phyloP scores from a whole-genome alignment of 805 yeast species.

The Candida boleticola region DNA sequence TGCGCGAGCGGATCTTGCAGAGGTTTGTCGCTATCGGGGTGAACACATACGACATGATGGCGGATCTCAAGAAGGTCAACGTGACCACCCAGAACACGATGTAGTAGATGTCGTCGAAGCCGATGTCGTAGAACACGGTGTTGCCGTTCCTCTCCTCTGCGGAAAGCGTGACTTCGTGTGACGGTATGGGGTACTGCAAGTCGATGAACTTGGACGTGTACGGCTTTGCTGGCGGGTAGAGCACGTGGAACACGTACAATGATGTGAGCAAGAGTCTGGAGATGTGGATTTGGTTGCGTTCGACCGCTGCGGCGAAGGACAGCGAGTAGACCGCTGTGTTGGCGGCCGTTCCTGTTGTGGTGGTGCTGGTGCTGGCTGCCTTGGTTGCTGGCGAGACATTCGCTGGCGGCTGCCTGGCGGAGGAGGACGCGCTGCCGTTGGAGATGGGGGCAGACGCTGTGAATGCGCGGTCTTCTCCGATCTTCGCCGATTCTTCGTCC shows the following conservation, averaged over 20 bases:
- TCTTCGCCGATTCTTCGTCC: background rate
- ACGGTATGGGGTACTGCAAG: slow-evolving; percentile 25
- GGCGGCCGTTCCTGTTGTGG: background rate
- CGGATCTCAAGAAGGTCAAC: slow-evolving; percentile 56
- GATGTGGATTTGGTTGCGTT: slow-evolving; percentile 35
- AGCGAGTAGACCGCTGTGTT: background rate
- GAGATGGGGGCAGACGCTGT: no score
- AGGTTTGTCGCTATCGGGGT: slow-evolving; percentile 50
- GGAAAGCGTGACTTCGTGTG: background rate
- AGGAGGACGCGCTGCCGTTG: no score
- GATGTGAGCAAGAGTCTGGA: slow-evolving; percentile 26
- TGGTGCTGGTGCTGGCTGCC: background rate
- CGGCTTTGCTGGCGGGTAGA: slow-evolving; percentile 18
- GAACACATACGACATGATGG: slow-evolving; percentile 56
- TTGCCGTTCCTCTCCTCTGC: slow-evolving; percentile 6
- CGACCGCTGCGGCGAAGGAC: slow-evolving; percentile 27
- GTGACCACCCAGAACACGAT: slow-evolving; percentile 54
- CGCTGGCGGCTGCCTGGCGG: no score
- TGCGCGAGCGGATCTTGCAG: slow-evolving; percentile 45
- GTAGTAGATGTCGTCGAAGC: slow-evolving; percentile 52
- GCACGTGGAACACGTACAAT: slow-evolving; percentile 25
- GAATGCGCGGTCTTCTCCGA: no score
- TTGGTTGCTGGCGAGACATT: no score
- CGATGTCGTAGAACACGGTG: slow-evolving; percentile 46
- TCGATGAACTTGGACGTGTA: slow-evolving; percentile 35